A percentile compares a stretch with the other conserved stretches of the same genome.
phyloP scores from a whole-genome alignment of 345 rosid genomes.

The Hibiscus trionum region DNA sequence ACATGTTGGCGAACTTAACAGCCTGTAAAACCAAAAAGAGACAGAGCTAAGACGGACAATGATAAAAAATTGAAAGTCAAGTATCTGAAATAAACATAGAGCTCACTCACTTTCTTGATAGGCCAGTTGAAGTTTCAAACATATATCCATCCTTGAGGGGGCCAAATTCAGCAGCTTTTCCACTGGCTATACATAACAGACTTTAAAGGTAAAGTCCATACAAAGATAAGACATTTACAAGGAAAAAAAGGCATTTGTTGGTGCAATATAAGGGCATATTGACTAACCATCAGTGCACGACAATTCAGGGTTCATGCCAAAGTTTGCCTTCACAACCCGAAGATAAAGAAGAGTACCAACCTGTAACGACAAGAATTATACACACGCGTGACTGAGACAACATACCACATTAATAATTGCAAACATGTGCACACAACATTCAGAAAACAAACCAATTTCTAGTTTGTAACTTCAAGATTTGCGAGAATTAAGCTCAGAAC shows the following conservation, averaged over 20 bases:
- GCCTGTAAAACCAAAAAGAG: constrained; percentile 28
- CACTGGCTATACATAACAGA: constrained; percentile 40
- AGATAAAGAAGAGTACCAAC: constrained; percentile 65
- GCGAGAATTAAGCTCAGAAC: background rate
- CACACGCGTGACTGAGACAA: background rate
- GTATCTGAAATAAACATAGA: background rate
- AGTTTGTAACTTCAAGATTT: background rate
- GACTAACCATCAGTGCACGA: constrained; percentile 67
- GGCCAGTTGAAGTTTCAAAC: constrained; percentile 81
- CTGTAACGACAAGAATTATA: constrained; percentile 25
- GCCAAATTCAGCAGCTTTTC: constrained; percentile 78
- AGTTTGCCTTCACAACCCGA: constrained; percentile 70
- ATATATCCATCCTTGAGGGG: constrained; percentile 64
- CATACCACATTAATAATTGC: background rate
- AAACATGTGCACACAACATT: background rate
- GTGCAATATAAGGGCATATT: constrained; percentile 1
- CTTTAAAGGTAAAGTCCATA: constrained; percentile 1
- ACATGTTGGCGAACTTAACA: constrained; percentile 65
- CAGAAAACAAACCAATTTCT: background rate
- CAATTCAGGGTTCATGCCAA: constrained; percentile 65
- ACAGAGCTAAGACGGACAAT: background rate
- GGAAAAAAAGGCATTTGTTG: background rate
- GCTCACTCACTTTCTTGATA: constrained; percentile 61
- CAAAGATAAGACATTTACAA: constrained; percentile 1
- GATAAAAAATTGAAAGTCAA: background rate